Conservation (phyloP, 176 grass and related monocot species). For the Miscanthus lutarioriparius region DNA sequence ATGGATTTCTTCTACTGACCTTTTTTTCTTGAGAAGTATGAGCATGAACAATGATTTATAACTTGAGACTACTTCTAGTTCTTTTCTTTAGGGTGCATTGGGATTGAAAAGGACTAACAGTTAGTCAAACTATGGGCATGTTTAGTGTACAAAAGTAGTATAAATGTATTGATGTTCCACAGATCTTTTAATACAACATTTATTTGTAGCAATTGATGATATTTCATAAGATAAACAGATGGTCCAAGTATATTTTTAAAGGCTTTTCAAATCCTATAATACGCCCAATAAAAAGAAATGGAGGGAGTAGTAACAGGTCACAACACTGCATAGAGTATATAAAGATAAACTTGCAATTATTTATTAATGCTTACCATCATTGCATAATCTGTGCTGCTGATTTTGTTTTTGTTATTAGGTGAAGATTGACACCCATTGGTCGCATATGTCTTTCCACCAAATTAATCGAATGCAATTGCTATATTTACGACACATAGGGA, state of each 20-base stretch:
- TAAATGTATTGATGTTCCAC: neutral
- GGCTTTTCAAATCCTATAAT: neutral
- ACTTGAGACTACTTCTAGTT: neutral
- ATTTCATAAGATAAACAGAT: neutral
- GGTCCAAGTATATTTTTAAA: neutral
- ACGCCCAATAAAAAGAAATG: neutral
- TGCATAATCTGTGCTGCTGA: neutral
- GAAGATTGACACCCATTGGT: neutral
- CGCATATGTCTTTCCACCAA: neutral
- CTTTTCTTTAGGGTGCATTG: neutral
- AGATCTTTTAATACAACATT: neutral
- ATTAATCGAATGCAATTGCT: slow-evolving; percentile 7
- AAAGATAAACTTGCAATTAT: neutral
- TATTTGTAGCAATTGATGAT: neutral
- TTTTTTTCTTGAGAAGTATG: neutral
- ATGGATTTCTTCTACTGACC: neutral
- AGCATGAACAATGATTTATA: slow-evolving; percentile 14
- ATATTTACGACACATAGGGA: neutral
- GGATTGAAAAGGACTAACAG: neutral
- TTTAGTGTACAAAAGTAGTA: neutral
- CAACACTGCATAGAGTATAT: slow-evolving; percentile 3
- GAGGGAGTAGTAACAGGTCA: neutral
- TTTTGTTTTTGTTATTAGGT: slow-evolving; percentile 14
- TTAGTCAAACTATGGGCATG: neutral
- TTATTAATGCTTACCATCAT: slow-evolving; percentile 1